A percentile compares a stretch with the other conserved stretches of the same genome.
Conservation (phyloP, 1,284 basidiomycete genomes). For the Apiotrichum sp. region DNA sequence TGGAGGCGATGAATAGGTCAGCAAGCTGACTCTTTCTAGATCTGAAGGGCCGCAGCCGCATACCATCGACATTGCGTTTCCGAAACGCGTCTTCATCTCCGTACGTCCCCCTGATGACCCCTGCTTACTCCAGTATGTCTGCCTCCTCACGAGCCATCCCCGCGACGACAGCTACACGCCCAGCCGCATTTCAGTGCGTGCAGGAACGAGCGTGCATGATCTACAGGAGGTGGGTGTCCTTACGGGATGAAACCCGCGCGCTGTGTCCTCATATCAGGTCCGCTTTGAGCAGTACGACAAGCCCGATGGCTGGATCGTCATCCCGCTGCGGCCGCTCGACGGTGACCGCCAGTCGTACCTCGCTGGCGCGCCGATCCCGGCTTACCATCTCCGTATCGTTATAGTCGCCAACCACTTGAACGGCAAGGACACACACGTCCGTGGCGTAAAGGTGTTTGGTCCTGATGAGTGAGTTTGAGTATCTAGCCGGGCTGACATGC, state of each 20-base stretch:
- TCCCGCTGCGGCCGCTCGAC: constrained; percentile 69
- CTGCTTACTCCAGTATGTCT: constrained; percentile 64
- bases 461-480: constrained; percentile 62
- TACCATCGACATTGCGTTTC: constrained; percentile 88
- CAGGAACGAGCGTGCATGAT: constrained; percentile 86
- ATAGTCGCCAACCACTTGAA: constrained; percentile 93
- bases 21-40: constrained; percentile 49
- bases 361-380: constrained; percentile 67
- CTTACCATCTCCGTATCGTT: constrained; percentile 84
- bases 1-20: neutral
- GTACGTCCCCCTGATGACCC: constrained; percentile 49
- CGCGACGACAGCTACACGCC: constrained; percentile 98
- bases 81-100: constrained; percentile 81
- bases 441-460: constrained; percentile 79
- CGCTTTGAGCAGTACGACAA: constrained; percentile 76
- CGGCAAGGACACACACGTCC: constrained; percentile 96
- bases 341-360: constrained; percentile 68
- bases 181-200: constrained; percentile 77
- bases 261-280: constrained; percentile 46
- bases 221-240: constrained; percentile 64
- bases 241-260: too few relatives aligned
- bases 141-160: constrained; percentile 76
- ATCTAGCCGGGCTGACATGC: neutral
- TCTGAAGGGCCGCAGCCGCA: constrained; percentile 98
- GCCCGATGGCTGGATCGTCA: constrained; percentile 92